Base-by-base conservation (phyloP, 73 alveolate species). In the Symbiodinium natans region DNA sequence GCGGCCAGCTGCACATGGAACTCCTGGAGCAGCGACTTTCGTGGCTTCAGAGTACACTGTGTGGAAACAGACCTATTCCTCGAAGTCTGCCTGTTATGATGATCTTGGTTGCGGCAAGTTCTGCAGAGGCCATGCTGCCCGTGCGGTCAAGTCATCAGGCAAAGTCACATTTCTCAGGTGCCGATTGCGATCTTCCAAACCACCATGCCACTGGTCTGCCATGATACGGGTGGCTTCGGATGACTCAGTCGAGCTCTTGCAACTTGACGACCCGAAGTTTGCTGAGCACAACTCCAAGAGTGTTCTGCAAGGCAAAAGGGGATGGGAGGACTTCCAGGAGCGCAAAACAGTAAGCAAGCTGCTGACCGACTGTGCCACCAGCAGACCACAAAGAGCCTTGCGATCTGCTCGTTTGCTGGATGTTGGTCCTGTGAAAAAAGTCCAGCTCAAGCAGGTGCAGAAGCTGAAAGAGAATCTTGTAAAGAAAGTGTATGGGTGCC, bases 111-210 rank as follows among this genome's bases (percentile, higher is more conserved):
- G 68, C 68, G 68, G 68, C 68, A 52, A 52, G 68, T 52, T 52
- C 68, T 52, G 68, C 68, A 52, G 68, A 52, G 68, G 68, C 68
- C 68, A 52, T 52, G 68, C 68, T 52, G 68, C 68, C 68, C 68
- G 68, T 52, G 68, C 68, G 68, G 68, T 52, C 68, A 52, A 52
- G 21, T 52, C n/a, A 5, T 52, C 68, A 52, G 68, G 68, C 68
- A 52, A 52, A 5, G 63, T 48, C 10, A 48, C 63, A 0, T 48
- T 48, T 48, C 56, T 43, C 11, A 5, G 56, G 11, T 43, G 56
- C 56, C 56, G 56, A 5, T 11, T 43, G 56, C 63, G 63, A 48
- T 17, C 4, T 48, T 48, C 63, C 63, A 48, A 48, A 2, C 63
- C 63, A 48, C 63, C 63, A 17, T 48, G 63, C 63, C 63, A 25